Conservation (phyloP, 2,329 filamentous ascomycete species). For the Calonectria pseudoturangicola region DNA sequence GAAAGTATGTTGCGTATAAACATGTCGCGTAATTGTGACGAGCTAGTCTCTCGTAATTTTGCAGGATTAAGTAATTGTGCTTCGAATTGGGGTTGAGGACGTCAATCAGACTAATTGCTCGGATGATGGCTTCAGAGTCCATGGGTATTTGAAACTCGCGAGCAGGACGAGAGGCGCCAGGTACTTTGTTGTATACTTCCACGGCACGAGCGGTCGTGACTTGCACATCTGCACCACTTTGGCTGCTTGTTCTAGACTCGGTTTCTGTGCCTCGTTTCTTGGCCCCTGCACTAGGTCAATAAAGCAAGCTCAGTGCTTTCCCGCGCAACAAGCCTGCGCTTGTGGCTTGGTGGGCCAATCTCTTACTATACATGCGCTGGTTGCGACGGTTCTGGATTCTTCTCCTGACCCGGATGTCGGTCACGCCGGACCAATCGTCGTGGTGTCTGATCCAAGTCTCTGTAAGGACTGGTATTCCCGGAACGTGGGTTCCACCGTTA, state of each 20-base stretch:
- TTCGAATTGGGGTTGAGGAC: not conserved
- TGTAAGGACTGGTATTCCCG: not conserved
- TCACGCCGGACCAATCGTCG: conserved; percentile 19
- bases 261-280: conserved; percentile 6
- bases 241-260: not conserved
- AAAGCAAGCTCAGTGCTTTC: not conserved
- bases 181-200: conserved; percentile 1
- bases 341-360: not conserved
- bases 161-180: not conserved
- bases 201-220: not conserved
- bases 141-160: not conserved
- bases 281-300: not conserved
- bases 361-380: conserved; percentile 21
- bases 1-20: conserved; percentile 14
- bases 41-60: conserved; percentile 11
- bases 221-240: not conserved
- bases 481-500: not conserved
- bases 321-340: not conserved
- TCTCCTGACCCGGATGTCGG: conserved; percentile 4
- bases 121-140: not conserved
- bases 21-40: conserved; percentile 9
- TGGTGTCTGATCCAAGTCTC: conserved; percentile 5
- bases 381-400: conserved; percentile 21
- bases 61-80: conserved; percentile 6
- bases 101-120: not conserved